Percentiles rank a stretch among this genome's conserved stretches.
Conservation (phyloP, 1,284 basidiomycete species). For the Vanrija pseudolonga region DNA sequence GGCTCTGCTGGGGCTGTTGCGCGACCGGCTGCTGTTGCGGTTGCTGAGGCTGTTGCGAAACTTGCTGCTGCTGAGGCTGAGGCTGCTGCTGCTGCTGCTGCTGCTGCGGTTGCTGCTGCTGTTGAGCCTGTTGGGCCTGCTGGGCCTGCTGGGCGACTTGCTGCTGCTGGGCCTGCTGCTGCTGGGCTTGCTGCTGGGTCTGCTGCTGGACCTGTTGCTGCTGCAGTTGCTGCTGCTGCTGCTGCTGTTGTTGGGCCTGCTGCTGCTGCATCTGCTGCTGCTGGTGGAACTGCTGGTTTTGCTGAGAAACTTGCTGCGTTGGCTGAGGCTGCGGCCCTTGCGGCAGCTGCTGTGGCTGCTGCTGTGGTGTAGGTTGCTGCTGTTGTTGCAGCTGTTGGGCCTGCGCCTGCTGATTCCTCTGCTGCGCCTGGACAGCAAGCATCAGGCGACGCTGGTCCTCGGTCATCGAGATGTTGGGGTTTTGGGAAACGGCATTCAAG, state of each 20-base stretch:
- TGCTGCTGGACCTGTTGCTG: background rate
- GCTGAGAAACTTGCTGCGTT: background rate
- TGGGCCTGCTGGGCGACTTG: background rate
- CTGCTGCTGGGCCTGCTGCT: background rate
- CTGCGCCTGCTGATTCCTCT: conserved; percentile 4
- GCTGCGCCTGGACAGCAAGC: background rate
- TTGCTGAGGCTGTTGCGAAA: too few relatives aligned
- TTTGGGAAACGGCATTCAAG: conserved; percentile 10
- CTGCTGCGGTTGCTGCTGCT: too few relatives aligned
- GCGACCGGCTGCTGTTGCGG: background rate
- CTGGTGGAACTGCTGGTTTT: background rate
- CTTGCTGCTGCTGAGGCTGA: too few relatives aligned
- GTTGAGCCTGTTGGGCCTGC: background rate
- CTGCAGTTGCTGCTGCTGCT: too few relatives aligned
- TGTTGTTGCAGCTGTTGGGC: background rate
- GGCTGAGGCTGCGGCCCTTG: background rate
- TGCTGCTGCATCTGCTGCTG: conserved; percentile 7
- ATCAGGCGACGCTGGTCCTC: conserved; percentile 15
- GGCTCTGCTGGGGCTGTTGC: background rate
- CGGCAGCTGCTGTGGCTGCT: conserved; percentile 2
- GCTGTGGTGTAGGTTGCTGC: conserved; percentile 1
- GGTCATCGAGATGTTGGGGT: conserved; percentile 11
- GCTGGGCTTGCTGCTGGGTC: conserved; percentile 9
- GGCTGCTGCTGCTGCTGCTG: too few relatives aligned
- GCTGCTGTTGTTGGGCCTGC: too few relatives aligned